Conservation (phyloP, 176 grass and related monocot genomes). For the Alopecurus myosuroides region DNA sequence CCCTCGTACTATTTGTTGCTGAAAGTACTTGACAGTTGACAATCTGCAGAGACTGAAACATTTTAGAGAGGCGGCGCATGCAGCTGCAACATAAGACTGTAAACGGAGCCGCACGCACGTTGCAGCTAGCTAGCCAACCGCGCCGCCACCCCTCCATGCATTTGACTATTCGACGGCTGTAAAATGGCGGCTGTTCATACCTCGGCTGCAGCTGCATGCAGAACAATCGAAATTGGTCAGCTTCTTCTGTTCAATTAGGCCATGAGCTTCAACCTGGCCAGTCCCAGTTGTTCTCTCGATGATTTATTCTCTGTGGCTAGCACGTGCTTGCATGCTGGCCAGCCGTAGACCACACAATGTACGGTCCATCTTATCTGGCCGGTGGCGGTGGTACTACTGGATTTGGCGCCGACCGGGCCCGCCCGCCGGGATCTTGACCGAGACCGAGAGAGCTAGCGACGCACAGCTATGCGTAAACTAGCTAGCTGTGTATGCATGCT, state of each 20-base stretch:
- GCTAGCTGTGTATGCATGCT: background rate
- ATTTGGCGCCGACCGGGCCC: background rate
- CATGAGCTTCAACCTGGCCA: background rate
- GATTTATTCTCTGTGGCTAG: background rate
- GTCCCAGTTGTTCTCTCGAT: background rate
- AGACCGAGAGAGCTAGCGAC: background rate
- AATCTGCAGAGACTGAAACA: background rate
- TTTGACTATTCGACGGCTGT: background rate
- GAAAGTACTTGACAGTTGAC: background rate
- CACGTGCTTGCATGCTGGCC: constrained; percentile 8
- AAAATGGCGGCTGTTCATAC: background rate
- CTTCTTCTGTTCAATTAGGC: background rate
- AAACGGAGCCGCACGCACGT: background rate
- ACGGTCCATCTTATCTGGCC: constrained; percentile 5
- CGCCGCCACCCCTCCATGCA: background rate
- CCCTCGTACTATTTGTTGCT: background rate
- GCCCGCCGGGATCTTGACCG: background rate
- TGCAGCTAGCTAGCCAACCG: background rate
- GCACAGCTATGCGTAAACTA: background rate
- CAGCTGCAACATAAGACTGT: background rate
- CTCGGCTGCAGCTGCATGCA: background rate
- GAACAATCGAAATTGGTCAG: constrained; percentile 7
- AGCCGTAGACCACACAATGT: background rate
- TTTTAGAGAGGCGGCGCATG: background rate
- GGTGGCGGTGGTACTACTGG: background rate